phyloP scores from a whole-genome alignment of 2,329 filamentous ascomycete genomes.

The Penicillium sp. region DNA sequence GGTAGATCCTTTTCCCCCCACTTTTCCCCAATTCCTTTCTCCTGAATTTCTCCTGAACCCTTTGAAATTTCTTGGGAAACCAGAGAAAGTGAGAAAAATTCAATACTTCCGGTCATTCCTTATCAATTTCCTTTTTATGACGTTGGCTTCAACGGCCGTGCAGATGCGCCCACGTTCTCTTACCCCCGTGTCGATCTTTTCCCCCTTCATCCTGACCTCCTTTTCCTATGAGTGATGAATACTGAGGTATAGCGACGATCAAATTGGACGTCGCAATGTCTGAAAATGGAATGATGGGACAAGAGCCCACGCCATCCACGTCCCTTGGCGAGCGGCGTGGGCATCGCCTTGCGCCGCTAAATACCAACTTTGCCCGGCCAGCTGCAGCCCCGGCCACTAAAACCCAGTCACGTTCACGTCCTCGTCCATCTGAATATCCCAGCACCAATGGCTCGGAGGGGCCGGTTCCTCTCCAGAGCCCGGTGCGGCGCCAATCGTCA shows the following conservation, averaged over 20 bases:
- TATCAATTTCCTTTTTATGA: constrained; percentile 8
- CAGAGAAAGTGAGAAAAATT: background rate
- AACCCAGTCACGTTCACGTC: constrained; percentile 25
- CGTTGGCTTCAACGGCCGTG: constrained; percentile 15
- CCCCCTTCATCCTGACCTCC: constrained; percentile 18
- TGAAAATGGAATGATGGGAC: background rate
- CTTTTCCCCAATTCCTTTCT: background rate
- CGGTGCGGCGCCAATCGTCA: constrained; percentile 36
- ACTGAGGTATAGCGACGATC: background rate
- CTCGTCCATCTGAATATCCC: constrained; percentile 33
- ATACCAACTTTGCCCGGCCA: constrained; percentile 39
- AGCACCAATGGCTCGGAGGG: constrained; percentile 27
- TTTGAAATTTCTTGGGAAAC: background rate
- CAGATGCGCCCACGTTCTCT: constrained; percentile 18
- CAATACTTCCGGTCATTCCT: background rate
- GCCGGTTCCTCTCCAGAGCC: constrained; percentile 33
- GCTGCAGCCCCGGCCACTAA: constrained; percentile 15
- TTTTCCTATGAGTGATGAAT: constrained; percentile 11
- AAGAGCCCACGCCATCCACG: constrained; percentile 12
- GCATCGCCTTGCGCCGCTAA: constrained; percentile 36
- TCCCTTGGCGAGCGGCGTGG: constrained; percentile 41
- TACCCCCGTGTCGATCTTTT: constrained; percentile 18
- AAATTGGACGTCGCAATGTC: constrained; percentile 1
- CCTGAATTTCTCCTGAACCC: background rate
- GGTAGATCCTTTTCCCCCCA: constrained; percentile 16